Base-by-base conservation (phyloP, 2,329 filamentous ascomycete genomes). In the Exophiala xenobiotica region DNA sequence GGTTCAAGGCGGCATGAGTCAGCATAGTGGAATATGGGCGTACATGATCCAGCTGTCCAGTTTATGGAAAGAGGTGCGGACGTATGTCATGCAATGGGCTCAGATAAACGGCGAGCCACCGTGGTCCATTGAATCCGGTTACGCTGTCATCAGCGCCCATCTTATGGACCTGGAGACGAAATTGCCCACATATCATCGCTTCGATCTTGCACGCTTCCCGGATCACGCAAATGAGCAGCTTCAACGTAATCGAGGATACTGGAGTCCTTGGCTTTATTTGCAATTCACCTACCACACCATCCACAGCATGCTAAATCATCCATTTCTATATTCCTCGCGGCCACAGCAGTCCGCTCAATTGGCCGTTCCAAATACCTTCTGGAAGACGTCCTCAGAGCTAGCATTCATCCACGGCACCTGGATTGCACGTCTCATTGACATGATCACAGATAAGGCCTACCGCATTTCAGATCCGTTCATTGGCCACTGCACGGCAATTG, bases 291-390 rank as follows among this genome's bases (percentile, higher is more conserved):
- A 67, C 46, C 64, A 67, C 18, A 59, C 62, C 3, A 63, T 67
- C 18, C 64, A 66, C 46, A 64, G 57, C 37, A 56, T 66, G 14
- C 50, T 67, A 4, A 67, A 67, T 20, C 65, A 67, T 38, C 65
- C 65, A 6, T 67, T 67, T 18, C 31, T 58, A n/a, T 46, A 52
- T 16, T 48, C 53, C 11, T 49, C 42, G 20, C 39, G 55, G 7
- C 42, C 45, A 19, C 54, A 40, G 43, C 48, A 48, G 16, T 51
- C 50, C 3, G 23, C 42, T 1, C 46, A 62, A 40, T 61, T 78
- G 22, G 73, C 73, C 0, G 78, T 78, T 4, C 77, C 77, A 0
- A 79, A 79, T 49, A 77, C 75, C 0, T 80, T 80, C 49, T 80
- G 77, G 77, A 68, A 74, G 33, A 63, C 75, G 2, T 78, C 76